phyloP scores from a whole-genome alignment of 164 flowering plant species.

The Sextonia rubra region DNA sequence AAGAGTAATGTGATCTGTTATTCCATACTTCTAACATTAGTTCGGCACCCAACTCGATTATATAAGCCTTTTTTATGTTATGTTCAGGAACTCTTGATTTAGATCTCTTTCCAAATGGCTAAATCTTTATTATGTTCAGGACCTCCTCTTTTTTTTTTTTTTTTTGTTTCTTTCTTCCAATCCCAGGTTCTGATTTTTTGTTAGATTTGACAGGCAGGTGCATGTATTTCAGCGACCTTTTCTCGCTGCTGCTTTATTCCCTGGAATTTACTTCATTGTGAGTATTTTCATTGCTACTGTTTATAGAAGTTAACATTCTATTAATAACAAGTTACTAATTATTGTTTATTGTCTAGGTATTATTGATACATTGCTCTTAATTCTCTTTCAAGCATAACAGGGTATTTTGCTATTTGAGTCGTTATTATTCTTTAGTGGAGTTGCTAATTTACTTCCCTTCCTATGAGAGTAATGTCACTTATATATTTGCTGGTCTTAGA shows the following conservation, averaged over 20 bases:
- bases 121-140: not conserved
- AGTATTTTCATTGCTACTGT: conserved; percentile 24
- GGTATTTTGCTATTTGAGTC: not conserved
- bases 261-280: conserved; percentile 34
- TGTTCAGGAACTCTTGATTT: too few species aligned
- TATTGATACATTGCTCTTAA: too few species aligned
- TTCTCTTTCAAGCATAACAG: too few species aligned
- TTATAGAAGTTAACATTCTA: conserved; percentile 15
- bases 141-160: not conserved
- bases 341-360: not conserved
- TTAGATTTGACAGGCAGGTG: conserved; percentile 43
- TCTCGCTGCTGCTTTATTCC: conserved; percentile 39
- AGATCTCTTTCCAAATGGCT: not conserved
- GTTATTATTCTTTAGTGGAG: not conserved
- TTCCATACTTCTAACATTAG: too few species aligned
- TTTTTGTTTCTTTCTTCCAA: not conserved
- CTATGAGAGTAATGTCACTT: not conserved
- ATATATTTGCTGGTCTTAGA: not conserved
- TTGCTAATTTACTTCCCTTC: not conserved
- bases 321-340: not conserved
- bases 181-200: conserved; percentile 34
- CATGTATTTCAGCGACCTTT: conserved; percentile 43
- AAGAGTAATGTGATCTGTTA: too few species aligned
- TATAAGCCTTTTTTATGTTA: too few species aligned
- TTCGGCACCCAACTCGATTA: too few species aligned